These are phyloP conservation scores for Craterostigma plantagineum DNA, from an alignment of 257 asterid species.

Conservation along the genomic window DNA sequence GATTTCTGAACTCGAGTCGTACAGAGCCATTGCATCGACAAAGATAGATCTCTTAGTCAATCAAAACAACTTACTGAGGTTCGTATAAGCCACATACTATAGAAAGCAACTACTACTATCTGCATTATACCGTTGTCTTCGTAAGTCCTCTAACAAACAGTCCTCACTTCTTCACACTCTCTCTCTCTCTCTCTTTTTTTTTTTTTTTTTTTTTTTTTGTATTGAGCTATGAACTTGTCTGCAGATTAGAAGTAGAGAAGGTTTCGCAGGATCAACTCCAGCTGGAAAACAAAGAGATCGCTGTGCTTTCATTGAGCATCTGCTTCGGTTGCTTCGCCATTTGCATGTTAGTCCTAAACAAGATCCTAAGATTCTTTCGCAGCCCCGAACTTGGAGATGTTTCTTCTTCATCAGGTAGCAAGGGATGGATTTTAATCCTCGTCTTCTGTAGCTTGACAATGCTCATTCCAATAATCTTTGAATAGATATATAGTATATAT, in stretches of 20 bases:
- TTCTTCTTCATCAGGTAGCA: conserved; percentile 14
- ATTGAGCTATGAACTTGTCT: not conserved
- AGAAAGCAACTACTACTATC: not conserved
- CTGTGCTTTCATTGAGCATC: conserved; percentile 29
- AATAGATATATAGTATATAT: too few relatives aligned
- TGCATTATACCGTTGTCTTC: not conserved
- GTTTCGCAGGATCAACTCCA: conserved; percentile 35
- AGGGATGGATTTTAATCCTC: conserved; percentile 53
- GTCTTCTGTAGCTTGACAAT: conserved; percentile 53
- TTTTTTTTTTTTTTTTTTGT: too few relatives aligned
- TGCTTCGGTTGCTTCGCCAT: conserved; percentile 40
- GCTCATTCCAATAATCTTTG: conserved; percentile 40
- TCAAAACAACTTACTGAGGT: conserved; percentile 74
- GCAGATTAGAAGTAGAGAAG: conserved; percentile 66
- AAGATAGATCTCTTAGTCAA: conserved; percentile 41
- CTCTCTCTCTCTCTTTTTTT: too few relatives aligned
- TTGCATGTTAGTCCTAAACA: conserved; percentile 22
- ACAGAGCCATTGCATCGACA: conserved; percentile 37
- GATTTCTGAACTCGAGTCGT: conserved; percentile 45
- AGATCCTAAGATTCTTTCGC: conserved; percentile 14
- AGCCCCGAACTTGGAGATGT: conserved; percentile 13
- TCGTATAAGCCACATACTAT: conserved; percentile 7
- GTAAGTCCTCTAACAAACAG: not conserved
- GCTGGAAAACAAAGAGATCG: conserved; percentile 55
- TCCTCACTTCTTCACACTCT: not conserved